Evolutionary conservation across 495 filamentous ascomycete genomes (phyloP).

Genomic region (Neurospora tetraspora): DNA sequence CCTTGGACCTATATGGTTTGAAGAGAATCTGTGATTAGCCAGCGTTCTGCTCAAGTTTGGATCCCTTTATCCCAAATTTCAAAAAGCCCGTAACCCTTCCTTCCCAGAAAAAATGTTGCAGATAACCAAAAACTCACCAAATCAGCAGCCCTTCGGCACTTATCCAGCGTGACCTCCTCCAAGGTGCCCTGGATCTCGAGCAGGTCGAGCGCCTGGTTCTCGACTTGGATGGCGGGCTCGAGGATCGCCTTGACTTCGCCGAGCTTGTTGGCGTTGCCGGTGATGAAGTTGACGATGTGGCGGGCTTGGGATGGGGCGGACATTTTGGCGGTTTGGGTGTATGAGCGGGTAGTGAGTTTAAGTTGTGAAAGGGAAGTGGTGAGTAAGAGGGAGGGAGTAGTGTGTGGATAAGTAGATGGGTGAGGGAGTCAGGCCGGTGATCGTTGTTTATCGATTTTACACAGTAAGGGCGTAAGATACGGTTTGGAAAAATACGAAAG

Average conservation of each 20-base stretch:
- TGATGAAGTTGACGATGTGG: constrained; percentile 76
- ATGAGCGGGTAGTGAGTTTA: constrained; percentile 3
- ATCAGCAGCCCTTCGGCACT: constrained; percentile 70
- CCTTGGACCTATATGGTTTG: constrained; percentile 51
- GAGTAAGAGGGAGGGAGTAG: neutral
- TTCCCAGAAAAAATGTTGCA: neutral
- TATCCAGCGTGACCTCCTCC: constrained; percentile 82
- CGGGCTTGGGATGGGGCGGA: constrained; percentile 9
- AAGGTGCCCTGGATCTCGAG: constrained; percentile 87
- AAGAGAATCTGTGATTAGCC: neutral
- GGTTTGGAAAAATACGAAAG: neutral
- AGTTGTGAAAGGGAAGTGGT: neutral
- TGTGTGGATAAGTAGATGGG: neutral
- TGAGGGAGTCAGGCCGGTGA: neutral
- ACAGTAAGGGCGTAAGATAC: neutral
- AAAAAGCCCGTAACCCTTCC: neutral
- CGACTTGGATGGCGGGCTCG: constrained; percentile 58
- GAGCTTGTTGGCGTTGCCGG: constrained; percentile 90
- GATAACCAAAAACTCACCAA: constrained; percentile 31
- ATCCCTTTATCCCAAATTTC: neutral
- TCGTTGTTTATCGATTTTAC: neutral
- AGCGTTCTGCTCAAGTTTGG: neutral
- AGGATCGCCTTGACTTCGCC: constrained; percentile 80
- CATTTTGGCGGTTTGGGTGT: constrained; percentile 4
- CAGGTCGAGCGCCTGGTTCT: constrained; percentile 65